A percentile compares a stretch with the other conserved stretches of the same genome.
Evolutionary conservation across 2,329 filamentous ascomycete genomes (phyloP).

Genomic region (Neofusicoccum sp.): DNA sequence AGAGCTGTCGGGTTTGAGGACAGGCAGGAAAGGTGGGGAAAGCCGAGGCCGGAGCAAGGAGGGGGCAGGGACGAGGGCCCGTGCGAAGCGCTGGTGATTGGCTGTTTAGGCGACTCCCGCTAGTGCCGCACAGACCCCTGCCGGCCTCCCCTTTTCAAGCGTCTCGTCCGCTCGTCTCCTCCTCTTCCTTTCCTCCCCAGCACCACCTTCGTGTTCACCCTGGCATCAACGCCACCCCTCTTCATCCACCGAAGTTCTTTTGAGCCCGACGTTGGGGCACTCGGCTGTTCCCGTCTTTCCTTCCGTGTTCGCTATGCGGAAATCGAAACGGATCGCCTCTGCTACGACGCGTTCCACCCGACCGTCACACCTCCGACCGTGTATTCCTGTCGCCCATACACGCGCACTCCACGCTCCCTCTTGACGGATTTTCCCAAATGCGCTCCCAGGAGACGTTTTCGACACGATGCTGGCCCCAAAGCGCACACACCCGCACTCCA

Average conservation of each 20-base stretch:
- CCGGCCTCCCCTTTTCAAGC: neutral
- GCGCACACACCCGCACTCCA: no score
- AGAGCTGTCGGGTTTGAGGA: neutral
- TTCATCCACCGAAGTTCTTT: neutral
- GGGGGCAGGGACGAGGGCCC: neutral
- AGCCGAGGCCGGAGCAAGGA: neutral
- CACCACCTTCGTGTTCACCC: neutral
- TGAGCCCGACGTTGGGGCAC: no score
- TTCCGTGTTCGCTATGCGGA: no score
- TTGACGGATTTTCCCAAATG: no score
- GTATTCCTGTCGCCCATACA: no score
- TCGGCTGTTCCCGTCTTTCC: no score
- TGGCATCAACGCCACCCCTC: conserved; percentile 1
- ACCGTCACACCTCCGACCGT: no score
- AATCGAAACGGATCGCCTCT: no score
- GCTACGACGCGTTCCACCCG: no score
- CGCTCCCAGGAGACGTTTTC: no score
- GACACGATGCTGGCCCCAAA: no score
- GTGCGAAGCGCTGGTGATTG: neutral
- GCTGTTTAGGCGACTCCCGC: neutral
- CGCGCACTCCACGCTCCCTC: no score
- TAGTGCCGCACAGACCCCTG: neutral
- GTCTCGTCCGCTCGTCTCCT: neutral
- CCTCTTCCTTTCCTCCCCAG: neutral
- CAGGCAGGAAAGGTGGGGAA: neutral